Base-by-base conservation (phyloP, 1,139 yeast species). In the Hansenula sp. region DNA sequence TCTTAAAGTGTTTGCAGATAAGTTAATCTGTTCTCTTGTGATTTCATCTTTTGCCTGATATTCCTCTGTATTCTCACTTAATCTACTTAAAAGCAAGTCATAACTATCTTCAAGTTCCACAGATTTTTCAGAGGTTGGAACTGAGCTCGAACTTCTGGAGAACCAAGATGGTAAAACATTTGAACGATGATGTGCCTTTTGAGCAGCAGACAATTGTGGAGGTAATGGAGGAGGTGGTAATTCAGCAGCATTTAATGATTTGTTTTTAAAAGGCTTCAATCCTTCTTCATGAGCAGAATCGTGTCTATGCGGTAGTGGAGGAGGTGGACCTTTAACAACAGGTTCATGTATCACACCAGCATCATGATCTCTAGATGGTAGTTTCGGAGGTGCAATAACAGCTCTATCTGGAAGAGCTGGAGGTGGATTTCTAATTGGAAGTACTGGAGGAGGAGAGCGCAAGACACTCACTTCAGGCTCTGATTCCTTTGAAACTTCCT, bases 1-100 rank as follows among this genome's bases (percentile, higher is more conserved):
- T 56, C 77, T 82, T 42, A 87, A 69, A 44, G 75, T 76, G 41
- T 69, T 71, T 17, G 80, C 73, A 14, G 94, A 90, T 2, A 76
- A 67, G 38, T 69, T 66, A 38, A 82, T 70, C 31, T 76, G 77
- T 41, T 75, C 79, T 51, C 72, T 62, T 6, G 62, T 62, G 20
- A 53, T 44, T 4, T 61, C 62, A 20, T 66, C 60, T 38, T 59
- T 63, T 2, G 60, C 54, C 21, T 56, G 50, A 18, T 55, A 53
- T 37, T 57, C 71, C 36, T 53, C 62, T 50, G 56, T 61, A 42
- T 61, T 62, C 31, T 66, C 71, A 40, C 61, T 57, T 34, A 60
- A 61, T 46, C 76, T 62, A 31, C 64, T 60, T 13, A 66, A 57
- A 35, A 74, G 62, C 41, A 74, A 53, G 50, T 69, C 73, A 36